A percentile compares a stretch with the other conserved stretches of the same genome.
These are phyloP conservation scores for Rhodomyrtus psidioides DNA, from an alignment of 441 rosid genomes.

Conservation along the genomic window DNA sequence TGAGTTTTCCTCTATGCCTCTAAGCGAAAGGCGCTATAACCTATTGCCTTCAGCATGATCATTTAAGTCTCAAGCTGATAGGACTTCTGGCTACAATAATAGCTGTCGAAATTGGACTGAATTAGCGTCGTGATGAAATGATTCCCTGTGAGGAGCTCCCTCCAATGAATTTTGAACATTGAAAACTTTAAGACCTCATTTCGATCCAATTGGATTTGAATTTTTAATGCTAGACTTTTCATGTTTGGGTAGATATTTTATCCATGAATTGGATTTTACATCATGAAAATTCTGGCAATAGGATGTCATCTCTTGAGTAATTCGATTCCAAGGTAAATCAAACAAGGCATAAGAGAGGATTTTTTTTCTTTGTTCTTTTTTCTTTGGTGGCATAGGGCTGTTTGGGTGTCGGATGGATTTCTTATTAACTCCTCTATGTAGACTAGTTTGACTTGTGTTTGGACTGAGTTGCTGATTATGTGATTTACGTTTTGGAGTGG, in stretches of 20 bases:
- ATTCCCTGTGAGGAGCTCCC: background rate
- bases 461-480: background rate
- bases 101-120: too few relatives aligned
- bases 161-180: background rate
- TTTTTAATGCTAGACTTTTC: background rate
- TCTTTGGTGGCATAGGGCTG: background rate
- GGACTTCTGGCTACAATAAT: too few relatives aligned
- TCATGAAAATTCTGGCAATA: background rate
- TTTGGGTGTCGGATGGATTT: background rate
- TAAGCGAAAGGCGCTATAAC: too few relatives aligned
- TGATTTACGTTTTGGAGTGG: background rate
- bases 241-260: background rate
- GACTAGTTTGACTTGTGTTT: background rate
- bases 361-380: background rate
- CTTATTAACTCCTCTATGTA: background rate
- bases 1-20: too few relatives aligned
- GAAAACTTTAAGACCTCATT: background rate
- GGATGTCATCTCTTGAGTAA: background rate
- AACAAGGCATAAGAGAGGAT: background rate
- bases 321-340: background rate
- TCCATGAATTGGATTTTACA: background rate
- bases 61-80: too few relatives aligned
- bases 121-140: background rate
- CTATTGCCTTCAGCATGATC: too few relatives aligned
- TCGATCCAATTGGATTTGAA: rapidly evolving